phyloP scores from a whole-genome alignment of 768 basidiomycete genomes.

The Leccinellum luteum region DNA sequence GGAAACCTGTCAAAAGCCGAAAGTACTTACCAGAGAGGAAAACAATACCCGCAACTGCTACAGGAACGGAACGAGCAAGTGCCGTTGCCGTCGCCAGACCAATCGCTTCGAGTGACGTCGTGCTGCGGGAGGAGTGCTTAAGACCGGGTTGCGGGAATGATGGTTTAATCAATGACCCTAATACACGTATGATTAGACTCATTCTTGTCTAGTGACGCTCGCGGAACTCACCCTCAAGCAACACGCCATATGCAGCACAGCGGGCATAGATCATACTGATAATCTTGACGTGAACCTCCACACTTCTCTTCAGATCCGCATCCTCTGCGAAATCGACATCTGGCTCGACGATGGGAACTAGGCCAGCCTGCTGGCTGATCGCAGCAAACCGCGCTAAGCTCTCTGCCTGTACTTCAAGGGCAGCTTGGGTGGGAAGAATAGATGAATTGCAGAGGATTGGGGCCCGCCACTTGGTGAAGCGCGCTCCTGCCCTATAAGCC shows the following conservation, averaged over 20 bases:
- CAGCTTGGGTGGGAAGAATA: slow-evolving; percentile 39
- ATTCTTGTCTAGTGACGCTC: not conserved
- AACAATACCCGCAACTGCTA: slow-evolving; percentile 46
- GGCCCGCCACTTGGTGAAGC: slow-evolving; percentile 53
- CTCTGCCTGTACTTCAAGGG: slow-evolving; percentile 46
- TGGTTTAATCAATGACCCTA: slow-evolving; percentile 50
- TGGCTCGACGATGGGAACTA: slow-evolving; percentile 54
- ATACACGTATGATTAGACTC: not conserved
- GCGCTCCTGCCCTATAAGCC: slow-evolving; percentile 42
- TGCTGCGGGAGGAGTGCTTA: slow-evolving; percentile 38
- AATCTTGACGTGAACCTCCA: slow-evolving; percentile 45
- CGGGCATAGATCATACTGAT: slow-evolving; percentile 45
- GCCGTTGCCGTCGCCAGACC: slow-evolving; percentile 45
- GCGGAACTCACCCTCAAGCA: slow-evolving; percentile 43
- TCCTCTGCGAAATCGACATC: slow-evolving; percentile 51
- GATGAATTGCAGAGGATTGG: slow-evolving; percentile 45
- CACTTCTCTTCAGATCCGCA: slow-evolving; percentile 43
- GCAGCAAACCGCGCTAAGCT: slow-evolving; percentile 48
- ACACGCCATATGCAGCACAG: slow-evolving; percentile 44
- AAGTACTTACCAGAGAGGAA: slow-evolving; percentile 44
- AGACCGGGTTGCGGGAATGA: slow-evolving; percentile 51
- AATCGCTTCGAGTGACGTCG: slow-evolving; percentile 39
- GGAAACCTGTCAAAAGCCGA: not conserved
- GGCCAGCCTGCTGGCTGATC: slow-evolving; percentile 48
- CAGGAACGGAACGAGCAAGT: slow-evolving; percentile 44